Percentiles rank a stretch among this genome's conserved stretches.
These are phyloP conservation scores for Gremmenia infestans DNA, from an alignment of 2,329 filamentous ascomycete genomes.

Conservation along the genomic window DNA sequence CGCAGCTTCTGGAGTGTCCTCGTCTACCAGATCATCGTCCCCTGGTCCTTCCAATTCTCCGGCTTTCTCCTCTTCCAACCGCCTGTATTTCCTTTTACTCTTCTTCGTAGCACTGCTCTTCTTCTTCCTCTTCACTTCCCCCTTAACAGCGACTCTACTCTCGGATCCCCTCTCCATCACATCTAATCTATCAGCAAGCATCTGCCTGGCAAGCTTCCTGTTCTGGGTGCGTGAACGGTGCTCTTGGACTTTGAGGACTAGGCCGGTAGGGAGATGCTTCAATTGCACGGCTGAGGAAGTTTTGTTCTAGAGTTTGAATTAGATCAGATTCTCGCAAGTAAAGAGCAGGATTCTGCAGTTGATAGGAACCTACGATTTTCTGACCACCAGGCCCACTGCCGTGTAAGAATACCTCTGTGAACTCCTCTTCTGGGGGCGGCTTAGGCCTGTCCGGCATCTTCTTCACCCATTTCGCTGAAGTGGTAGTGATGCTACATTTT, in stretches of 20 bases:
- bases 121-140: constrained; percentile 58
- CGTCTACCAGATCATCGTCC: not conserved
- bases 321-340: not conserved
- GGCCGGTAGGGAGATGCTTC: constrained; percentile 81
- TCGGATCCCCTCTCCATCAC: constrained; percentile 64
- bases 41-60: constrained; percentile 18
- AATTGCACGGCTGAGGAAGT: constrained; percentile 92
- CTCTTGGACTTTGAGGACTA: constrained; percentile 90
- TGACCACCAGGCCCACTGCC: constrained; percentile 91
- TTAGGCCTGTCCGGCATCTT: constrained; percentile 64
- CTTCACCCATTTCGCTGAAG: constrained; percentile 37
- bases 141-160: constrained; percentile 61
- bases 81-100: constrained; percentile 71
- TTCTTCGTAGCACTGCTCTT: constrained; percentile 79
- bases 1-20: not conserved
- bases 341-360: not conserved
- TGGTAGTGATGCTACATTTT: constrained; percentile 13
- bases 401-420: constrained; percentile 82
- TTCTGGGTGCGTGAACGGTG: constrained; percentile 86
- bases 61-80: constrained; percentile 38
- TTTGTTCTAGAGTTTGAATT: constrained; percentile 67
- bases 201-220: constrained; percentile 72
- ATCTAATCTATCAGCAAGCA: constrained; percentile 57
- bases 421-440: constrained; percentile 67
- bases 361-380: constrained; percentile 64